Evolutionary conservation across 257 asterid genomes (phyloP).

Genomic region (Handroanthus guayacan): DNA sequence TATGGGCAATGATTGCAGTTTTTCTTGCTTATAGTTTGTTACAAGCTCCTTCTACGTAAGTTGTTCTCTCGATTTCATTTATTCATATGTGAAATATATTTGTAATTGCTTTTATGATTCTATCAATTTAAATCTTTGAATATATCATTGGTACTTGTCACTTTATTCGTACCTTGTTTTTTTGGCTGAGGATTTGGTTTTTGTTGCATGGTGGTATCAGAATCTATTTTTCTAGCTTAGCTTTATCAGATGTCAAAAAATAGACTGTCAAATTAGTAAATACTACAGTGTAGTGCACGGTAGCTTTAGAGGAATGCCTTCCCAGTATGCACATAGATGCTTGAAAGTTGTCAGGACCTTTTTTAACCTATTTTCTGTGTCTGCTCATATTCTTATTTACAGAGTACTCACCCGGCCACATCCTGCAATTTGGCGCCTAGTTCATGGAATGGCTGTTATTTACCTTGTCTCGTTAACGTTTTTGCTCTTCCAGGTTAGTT

Average conservation of each 20-base stretch:
- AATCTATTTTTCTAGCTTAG: slow-evolving; percentile 15
- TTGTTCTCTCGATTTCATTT: slow-evolving; percentile 22
- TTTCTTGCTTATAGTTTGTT: slow-evolving; percentile 95
- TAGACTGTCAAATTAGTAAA: background rate
- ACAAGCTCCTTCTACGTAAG: slow-evolving; percentile 99
- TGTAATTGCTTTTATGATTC: slow-evolving; percentile 27
- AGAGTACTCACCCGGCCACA: slow-evolving; percentile 97
- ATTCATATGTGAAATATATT: background rate
- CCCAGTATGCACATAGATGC: background rate
- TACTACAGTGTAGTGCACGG: background rate
- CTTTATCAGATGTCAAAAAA: slow-evolving; percentile 1
- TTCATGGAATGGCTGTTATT: slow-evolving; percentile 95
- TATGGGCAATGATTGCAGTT: slow-evolving; percentile 96
- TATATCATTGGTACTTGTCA: slow-evolving; percentile 6
- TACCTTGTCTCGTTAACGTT: slow-evolving; percentile 93
- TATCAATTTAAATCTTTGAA: slow-evolving; percentile 6
- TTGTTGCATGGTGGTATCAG: background rate
- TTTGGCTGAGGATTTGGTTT: slow-evolving; percentile 4
- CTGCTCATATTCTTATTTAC: slow-evolving; percentile 31
- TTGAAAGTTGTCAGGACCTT: background rate
- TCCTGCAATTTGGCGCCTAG: slow-evolving; percentile 98
- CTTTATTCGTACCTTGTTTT: slow-evolving; percentile 2
- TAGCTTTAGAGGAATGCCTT: background rate
- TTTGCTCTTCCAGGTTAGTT: slow-evolving; percentile 93
- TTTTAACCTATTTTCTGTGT: background rate